Base-by-base conservation (phyloP, 805 yeast species). In the Schwanniomyces polymorphus region DNA sequence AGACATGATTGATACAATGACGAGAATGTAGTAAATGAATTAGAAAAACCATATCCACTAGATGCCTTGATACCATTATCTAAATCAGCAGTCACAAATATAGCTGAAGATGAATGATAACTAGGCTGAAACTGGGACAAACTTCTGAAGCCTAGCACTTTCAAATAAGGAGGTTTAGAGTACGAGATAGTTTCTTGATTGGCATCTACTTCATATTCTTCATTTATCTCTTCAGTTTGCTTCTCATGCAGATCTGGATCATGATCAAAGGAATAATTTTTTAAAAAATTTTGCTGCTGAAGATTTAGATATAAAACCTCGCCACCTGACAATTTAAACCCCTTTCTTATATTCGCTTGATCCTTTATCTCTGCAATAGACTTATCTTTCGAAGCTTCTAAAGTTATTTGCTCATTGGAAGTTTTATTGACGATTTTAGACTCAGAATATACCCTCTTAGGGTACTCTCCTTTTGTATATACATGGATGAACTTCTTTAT, bases 1-100 rank as follows among this genome's bases (percentile, higher is more conserved):
- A 67, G 60, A 65, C 94, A 65, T 2, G 84, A 75, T 47, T 80
- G 82, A 58, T 81, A 88, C 10, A 92, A 64, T 0, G 91, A 78
- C 0, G 88, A 73, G 56, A 91, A 79, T 0, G 92, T 85, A 27
- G 80, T 68, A 23, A 76, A 69, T 0, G 97, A 87, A 23, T 91
- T 88, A 23, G 75, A 65, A 49, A 70, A 79, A 0, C 75, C 75
- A 1, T 78, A 81, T 18, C 50, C 57, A 6, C 55, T 46, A 10
- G 59, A 38, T 4, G 62, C 46, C 18, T 53, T 60, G 23, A 63
- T 44, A 2, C 76, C 76, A 48, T 72, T 61, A 28, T 78, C 81
- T 33, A 70, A 61, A 57, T 85, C 84, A 0, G 96, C 91, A 7
- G 85, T 81, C 0, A 92, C 64, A 53, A 91, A 85, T 1, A 75